Evolutionary conservation across 2,329 filamentous ascomycete genomes (phyloP).

Genomic region (Dactylellina parvicollis): DNA sequence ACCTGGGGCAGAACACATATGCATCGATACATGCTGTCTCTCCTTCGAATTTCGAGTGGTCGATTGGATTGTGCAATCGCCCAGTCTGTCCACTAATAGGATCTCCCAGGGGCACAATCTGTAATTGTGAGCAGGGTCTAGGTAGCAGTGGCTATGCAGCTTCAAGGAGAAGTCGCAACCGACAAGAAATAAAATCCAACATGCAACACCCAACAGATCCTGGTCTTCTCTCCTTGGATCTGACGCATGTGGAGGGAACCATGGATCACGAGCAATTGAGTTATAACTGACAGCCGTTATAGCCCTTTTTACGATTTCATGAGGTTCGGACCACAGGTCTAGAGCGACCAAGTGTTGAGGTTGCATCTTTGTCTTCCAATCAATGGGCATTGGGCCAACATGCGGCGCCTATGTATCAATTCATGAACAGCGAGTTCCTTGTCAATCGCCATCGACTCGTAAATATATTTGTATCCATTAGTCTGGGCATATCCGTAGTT

Average conservation of each 20-base stretch:
- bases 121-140: constrained; percentile 10
- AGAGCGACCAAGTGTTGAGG: background rate
- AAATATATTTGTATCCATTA: background rate
- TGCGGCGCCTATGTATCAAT: background rate
- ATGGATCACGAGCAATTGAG: background rate
- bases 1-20: too few relatives aligned
- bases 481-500: background rate
- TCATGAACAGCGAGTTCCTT: background rate
- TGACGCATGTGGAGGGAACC: background rate
- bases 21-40: background rate
- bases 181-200: constrained; percentile 6
- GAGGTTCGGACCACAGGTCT: constrained; percentile 4
- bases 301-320: background rate
- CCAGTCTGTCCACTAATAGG: constrained; percentile 4
- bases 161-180: constrained; percentile 20
- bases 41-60: background rate
- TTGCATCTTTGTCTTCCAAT: background rate
- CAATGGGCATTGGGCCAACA: background rate
- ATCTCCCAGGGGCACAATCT: constrained; percentile 18
- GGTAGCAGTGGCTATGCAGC: constrained; percentile 21
- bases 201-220: constrained; percentile 8
- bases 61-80: too few relatives aligned
- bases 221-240: background rate
- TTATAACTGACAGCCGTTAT: background rate
- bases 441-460: background rate